phyloP scores from a whole-genome alignment of 805 yeast genomes.

The Wickerhamomyces ciferrii region DNA sequence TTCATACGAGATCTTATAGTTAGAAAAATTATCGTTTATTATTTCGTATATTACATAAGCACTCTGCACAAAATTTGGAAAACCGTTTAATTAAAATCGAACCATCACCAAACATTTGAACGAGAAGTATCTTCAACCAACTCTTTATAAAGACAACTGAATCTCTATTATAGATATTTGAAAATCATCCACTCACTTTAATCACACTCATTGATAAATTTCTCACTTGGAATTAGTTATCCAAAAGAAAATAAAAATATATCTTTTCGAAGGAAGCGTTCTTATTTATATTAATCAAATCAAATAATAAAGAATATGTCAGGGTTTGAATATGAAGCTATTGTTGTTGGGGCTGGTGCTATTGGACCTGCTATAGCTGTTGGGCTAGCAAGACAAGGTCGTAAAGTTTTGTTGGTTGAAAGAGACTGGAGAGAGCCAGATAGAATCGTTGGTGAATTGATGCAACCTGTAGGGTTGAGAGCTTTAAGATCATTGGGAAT shows the following conservation, averaged over 20 bases:
- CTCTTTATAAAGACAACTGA: not conserved
- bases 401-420: constrained; percentile 70
- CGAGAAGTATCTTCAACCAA: not conserved
- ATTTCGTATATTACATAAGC: not conserved
- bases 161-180: too few relatives aligned
- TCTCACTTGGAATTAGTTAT: not conserved
- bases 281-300: not conserved
- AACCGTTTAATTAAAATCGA: not conserved
- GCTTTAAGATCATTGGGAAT: constrained; percentile 81
- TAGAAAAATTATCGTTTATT: not conserved
- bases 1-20: too few relatives aligned
- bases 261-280: not conserved
- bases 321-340: constrained; percentile 55
- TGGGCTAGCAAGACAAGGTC: constrained; percentile 84
- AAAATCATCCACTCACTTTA: not conserved
- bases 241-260: not conserved
- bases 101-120: not conserved
- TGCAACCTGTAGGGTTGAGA: constrained; percentile 95
- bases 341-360: constrained; percentile 98
- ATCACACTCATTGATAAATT: not conserved
- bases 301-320: not conserved
- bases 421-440: constrained; percentile 92
- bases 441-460: constrained; percentile 92
- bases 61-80: not conserved
- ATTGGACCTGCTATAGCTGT: constrained; percentile 93